Base-by-base conservation (phyloP, 1,284 basidiomycete species). In the Ustilago nuda region DNA sequence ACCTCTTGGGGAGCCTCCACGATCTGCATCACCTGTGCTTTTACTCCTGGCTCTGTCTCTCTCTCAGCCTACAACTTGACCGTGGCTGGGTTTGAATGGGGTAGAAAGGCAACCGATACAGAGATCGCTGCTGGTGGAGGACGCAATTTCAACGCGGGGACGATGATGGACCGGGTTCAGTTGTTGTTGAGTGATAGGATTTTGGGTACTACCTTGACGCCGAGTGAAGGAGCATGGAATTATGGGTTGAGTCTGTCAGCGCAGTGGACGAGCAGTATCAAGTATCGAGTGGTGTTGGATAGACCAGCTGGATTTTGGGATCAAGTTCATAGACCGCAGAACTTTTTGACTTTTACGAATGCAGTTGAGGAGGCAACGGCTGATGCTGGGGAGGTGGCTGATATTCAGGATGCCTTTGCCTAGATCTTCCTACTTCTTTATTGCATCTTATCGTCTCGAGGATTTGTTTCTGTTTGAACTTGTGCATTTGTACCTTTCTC, bases 1-100 rank as follows among this genome's bases (percentile, higher is more conserved):
- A 91, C 94, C 27, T 93, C 97, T 87, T 95, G 94, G 91, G 93
- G 93, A 73, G 95, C 95, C 8, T 93, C 92, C 55, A 94, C 94
- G 7, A 95, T 98, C 81, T 97, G 95, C 86, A 88, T 99, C 79
- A 94, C 95, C 0, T 92, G 92, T 46, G 94, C 97, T 33, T 99
- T 99, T 88, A 99, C 97, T 2, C 97, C 97, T 4, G 97, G 97
- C 70, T 98, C 95, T 2, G 94, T 99, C 41, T 97, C 94, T 33
- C 88, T 99, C 46, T 95, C 95, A 48, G 93, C 96, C 0, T 95
- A 98, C 88, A 93, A 91, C 43, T 87, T 99, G 59, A 92, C 92
- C 9, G 92, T 95, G 4, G 89, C 92, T 59, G 97, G 97, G 17
- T 99, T 99, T 86, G 97, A 99, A 86, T 99, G 96, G 96, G 96